Evolutionary conservation across 1,284 basidiomycete genomes (phyloP).

Genomic region (Vanrija humicola): DNA sequence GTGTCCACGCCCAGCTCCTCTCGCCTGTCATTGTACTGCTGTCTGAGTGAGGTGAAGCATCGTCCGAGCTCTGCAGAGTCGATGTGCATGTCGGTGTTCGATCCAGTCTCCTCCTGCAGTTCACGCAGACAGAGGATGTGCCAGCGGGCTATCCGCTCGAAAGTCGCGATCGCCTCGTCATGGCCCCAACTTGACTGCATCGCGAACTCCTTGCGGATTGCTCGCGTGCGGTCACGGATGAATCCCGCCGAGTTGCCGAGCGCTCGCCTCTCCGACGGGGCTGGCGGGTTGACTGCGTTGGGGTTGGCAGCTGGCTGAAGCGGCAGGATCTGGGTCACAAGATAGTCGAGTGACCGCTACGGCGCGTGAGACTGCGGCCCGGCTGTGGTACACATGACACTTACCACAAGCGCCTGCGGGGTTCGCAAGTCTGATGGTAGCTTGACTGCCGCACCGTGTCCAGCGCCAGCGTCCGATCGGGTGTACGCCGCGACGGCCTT

Average conservation of each 20-base stretch:
- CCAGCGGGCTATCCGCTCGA: constrained; percentile 89
- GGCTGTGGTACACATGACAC: constrained; percentile 14
- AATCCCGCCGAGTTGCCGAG: constrained; percentile 57
- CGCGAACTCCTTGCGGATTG: constrained; percentile 89
- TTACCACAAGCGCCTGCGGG: constrained; percentile 72
- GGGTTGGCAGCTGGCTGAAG: constrained; percentile 48
- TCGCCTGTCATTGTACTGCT: constrained; percentile 83
- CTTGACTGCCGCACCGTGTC: constrained; percentile 53
- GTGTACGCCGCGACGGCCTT: constrained; percentile 94
- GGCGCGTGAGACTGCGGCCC: not conserved
- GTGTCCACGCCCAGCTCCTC: constrained; percentile 54
- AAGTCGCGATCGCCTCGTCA: constrained; percentile 75
- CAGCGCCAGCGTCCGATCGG: constrained; percentile 71
- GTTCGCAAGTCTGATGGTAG: constrained; percentile 90
- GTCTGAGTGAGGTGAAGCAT: constrained; percentile 75
- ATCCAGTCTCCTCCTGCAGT: constrained; percentile 52
- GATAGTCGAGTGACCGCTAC: constrained; percentile 83
- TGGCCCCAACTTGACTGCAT: constrained; percentile 79
- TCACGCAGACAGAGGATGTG: constrained; percentile 85
- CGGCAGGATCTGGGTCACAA: constrained; percentile 76
- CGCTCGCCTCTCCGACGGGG: constrained; percentile 54
- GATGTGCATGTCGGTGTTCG: constrained; percentile 44
- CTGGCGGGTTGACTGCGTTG: constrained; percentile 18
- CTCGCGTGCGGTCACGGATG: constrained; percentile 85
- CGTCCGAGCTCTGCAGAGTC: constrained; percentile 42